These are phyloP conservation scores for Schizophyllum commune DNA, from an alignment of 1,284 basidiomycete genomes.

Conservation along the genomic window DNA sequence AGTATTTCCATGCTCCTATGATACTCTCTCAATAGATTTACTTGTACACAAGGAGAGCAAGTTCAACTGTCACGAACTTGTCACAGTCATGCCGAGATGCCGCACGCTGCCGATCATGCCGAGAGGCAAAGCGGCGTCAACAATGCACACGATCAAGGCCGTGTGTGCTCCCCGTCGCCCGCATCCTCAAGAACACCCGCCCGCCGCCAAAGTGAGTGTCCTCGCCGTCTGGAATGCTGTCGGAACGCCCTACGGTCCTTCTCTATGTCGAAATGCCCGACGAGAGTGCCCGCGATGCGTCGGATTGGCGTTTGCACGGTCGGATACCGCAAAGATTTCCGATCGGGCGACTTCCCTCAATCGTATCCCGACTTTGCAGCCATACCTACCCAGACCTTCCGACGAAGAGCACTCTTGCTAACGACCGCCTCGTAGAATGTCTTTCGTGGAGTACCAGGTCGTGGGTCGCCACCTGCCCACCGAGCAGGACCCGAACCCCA, in stretches of 20 bases:
- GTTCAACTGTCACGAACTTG: too few species aligned
- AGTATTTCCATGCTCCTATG: too few species aligned
- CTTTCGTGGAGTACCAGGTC: conserved; percentile 82
- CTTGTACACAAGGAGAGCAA: too few species aligned
- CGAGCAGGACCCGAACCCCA: conserved; percentile 87
- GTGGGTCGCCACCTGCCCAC: conserved; percentile 97
- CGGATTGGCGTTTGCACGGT: background rate
- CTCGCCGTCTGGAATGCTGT: background rate
- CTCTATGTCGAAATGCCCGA: background rate
- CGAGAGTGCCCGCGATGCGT: background rate
- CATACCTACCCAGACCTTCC: too few species aligned
- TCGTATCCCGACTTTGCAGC: background rate
- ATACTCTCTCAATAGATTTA: too few species aligned
- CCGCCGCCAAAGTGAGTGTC: background rate
- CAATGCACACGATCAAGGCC: background rate
- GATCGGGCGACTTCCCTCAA: background rate
- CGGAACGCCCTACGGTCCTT: background rate
- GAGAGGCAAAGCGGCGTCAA: background rate
- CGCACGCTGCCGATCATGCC: background rate
- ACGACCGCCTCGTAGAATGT: background rate
- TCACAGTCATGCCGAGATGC: background rate
- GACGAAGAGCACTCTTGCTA: background rate
- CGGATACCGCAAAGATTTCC: background rate
- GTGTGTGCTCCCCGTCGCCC: background rate
- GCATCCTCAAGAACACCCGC: background rate